Conservation (phyloP, 306 rosid genomes). For the Albizia julibrissin region DNA sequence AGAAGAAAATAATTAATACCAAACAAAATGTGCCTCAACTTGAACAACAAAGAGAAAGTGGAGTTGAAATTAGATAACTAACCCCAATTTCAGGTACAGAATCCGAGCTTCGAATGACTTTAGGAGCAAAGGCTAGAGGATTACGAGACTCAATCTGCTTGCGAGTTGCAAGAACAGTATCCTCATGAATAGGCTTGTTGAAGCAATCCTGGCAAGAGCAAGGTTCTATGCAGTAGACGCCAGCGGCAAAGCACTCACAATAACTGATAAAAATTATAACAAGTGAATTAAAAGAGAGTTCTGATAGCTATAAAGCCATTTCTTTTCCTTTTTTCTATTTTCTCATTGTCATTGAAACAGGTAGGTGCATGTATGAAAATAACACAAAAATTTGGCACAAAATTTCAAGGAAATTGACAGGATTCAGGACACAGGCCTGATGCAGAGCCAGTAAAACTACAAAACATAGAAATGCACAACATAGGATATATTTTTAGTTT, state of each 20-base stretch:
- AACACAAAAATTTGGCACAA: neutral
- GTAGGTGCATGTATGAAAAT: neutral
- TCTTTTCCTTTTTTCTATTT: neutral
- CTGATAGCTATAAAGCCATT: neutral
- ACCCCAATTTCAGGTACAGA: conserved; percentile 72
- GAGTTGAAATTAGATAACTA: conserved; percentile 30
- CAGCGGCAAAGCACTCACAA: conserved; percentile 94
- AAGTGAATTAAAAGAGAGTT: neutral
- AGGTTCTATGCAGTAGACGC: conserved; percentile 87
- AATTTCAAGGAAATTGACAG: conserved; percentile 5
- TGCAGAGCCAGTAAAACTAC: conserved; percentile 3
- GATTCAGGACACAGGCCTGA: neutral
- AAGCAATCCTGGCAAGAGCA: conserved; percentile 84
- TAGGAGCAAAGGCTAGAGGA: conserved; percentile 93
- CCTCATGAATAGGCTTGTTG: conserved; percentile 82
- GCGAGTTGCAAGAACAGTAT: conserved; percentile 77
- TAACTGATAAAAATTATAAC: conserved; percentile 49
- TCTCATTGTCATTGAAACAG: neutral
- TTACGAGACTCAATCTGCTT: conserved; percentile 86
- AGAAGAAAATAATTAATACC: conserved; percentile 29
- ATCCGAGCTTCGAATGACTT: conserved; percentile 71
- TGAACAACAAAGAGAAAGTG: conserved; percentile 7
- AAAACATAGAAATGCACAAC: conserved; percentile 5
- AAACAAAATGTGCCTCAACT: conserved; percentile 21
- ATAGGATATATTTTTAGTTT: neutral